phyloP scores from a whole-genome alignment of 139 green algal genomes.

The Axilococcus clingmanii region DNA sequence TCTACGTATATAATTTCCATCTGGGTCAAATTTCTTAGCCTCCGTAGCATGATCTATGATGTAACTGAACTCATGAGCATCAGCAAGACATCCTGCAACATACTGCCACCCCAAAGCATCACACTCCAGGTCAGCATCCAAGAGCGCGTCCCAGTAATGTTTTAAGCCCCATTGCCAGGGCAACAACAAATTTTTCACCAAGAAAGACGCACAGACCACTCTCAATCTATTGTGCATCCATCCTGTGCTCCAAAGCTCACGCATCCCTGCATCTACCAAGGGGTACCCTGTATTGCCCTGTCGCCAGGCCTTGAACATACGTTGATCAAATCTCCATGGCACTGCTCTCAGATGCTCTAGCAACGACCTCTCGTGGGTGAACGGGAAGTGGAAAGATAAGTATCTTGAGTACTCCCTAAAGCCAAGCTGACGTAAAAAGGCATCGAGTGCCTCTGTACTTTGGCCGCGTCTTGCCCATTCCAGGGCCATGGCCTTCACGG shows the following conservation, averaged over 20 bases:
- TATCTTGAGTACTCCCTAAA: constrained; percentile 87
- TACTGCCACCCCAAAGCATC: constrained; percentile 83
- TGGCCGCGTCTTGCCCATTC: background rate
- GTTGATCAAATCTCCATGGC: constrained; percentile 78
- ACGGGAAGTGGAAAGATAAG: constrained; percentile 92
- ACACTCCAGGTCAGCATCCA: constrained; percentile 87
- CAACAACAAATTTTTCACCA: constrained; percentile 88
- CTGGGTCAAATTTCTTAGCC: constrained; percentile 54
- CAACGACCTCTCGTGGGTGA: constrained; percentile 85
- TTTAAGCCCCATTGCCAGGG: constrained; percentile 93
- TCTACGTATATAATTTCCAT: constrained; percentile 77
- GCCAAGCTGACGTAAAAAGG: constrained; percentile 78
- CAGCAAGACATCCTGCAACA: constrained; percentile 31
- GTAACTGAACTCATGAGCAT: constrained; percentile 44
- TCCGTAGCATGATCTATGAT: constrained; percentile 67
- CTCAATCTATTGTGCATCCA: constrained; percentile 78
- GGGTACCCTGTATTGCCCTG: constrained; percentile 78
- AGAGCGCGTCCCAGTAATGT: constrained; percentile 85
- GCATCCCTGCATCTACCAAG: constrained; percentile 79
- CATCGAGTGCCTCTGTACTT: constrained; percentile 22
- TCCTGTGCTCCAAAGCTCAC: constrained; percentile 73
- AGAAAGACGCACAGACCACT: constrained; percentile 68
- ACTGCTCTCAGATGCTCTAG: constrained; percentile 76
- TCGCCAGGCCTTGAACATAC: constrained; percentile 69
- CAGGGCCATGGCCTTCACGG: constrained; percentile 14